Percentiles rank a stretch among this genome's conserved stretches.
Conservation (phyloP, 495 filamentous ascomycete species). For the Aspergillus heteromorphus region DNA sequence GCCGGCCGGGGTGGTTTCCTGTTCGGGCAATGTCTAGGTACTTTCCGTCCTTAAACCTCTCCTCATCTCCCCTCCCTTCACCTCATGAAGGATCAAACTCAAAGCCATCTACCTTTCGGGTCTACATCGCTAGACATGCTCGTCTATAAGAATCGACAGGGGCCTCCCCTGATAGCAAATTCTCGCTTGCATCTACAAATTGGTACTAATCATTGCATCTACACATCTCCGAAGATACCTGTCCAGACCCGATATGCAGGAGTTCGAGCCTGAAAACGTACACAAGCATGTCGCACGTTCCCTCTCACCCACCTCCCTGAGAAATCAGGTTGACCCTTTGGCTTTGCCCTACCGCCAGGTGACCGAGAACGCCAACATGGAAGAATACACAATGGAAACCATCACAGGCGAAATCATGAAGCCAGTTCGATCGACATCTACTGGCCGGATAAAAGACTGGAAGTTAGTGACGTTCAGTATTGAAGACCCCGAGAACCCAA, state of each 20-base stretch:
- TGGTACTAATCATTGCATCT: not conserved
- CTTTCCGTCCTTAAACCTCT: not conserved
- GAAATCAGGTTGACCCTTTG: slow-evolving; percentile 21
- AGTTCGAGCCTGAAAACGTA: slow-evolving; percentile 6
- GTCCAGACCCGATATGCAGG: slow-evolving; percentile 19
- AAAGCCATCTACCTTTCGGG: not conserved
- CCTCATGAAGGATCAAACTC: not conserved
- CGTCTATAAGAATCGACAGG: not conserved
- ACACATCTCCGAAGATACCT: not conserved
- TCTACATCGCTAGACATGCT: not conserved
- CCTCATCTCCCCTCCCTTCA: not conserved
- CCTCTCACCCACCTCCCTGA: slow-evolving; percentile 19
- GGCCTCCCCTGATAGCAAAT: not conserved
- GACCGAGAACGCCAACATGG: slow-evolving; percentile 52
- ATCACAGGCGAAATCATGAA: slow-evolving; percentile 54
- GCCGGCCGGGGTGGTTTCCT: slow-evolving; percentile 8
- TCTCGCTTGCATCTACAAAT: not conserved
- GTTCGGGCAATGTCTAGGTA: not conserved
- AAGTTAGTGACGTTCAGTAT: slow-evolving; percentile 69
- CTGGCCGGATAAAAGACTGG: slow-evolving; percentile 52
- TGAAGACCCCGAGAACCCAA: slow-evolving; percentile 54
- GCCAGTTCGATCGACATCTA: slow-evolving; percentile 43
- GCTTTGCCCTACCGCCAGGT: slow-evolving; percentile 61
- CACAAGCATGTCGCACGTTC: slow-evolving; percentile 19
- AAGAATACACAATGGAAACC: slow-evolving; percentile 61